phyloP scores from a whole-genome alignment of 129 eudicot species.

The Silybum marianum region DNA sequence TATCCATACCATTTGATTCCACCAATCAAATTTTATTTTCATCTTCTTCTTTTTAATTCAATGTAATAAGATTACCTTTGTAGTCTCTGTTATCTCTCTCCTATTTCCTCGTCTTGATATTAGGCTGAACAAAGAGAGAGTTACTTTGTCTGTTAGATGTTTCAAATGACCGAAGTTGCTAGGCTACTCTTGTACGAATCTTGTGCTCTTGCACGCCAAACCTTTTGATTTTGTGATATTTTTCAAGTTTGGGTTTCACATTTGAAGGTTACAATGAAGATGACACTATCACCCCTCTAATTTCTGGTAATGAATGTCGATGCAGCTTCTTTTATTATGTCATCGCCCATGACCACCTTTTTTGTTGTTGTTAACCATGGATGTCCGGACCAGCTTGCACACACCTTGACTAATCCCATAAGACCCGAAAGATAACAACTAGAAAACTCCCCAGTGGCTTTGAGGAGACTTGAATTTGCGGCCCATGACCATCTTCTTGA shows the following conservation, averaged over 20 bases:
- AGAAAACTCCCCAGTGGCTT: background rate
- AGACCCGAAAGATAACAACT: background rate
- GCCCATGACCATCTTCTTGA: background rate
- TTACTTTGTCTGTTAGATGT: background rate
- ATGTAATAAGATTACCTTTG: background rate
- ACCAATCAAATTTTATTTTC: background rate
- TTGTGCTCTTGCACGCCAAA: background rate
- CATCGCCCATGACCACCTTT: background rate
- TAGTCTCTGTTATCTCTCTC: background rate
- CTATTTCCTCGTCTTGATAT: background rate
- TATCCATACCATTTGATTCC: background rate
- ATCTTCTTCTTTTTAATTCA: background rate
- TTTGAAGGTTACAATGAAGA: background rate
- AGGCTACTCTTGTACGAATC: background rate
- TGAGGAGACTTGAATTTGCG: background rate
- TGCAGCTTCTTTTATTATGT: background rate
- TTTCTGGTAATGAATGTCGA: background rate
- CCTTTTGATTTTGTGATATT: background rate
- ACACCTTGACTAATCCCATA: background rate
- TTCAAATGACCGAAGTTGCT: background rate
- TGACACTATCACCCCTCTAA: background rate
- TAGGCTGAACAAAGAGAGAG: background rate
- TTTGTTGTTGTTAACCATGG: background rate
- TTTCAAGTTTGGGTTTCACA: background rate
- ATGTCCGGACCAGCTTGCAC: background rate